Evolutionary conservation across 140 eudicot genomes (phyloP).

Genomic region (Flaveria floridana): DNA sequence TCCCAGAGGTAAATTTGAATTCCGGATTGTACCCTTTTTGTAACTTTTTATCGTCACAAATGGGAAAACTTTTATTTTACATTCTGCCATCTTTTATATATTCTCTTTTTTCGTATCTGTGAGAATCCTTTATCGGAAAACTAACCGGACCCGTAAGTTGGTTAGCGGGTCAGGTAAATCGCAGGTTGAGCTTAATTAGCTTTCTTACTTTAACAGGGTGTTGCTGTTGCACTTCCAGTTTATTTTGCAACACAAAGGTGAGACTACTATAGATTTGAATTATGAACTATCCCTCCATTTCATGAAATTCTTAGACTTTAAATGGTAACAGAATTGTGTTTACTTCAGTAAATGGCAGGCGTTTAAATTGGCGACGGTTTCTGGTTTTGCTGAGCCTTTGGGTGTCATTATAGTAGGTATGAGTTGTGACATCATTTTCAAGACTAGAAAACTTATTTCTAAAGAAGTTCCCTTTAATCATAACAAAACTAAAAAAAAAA

Average conservation of each 20-base stretch:
- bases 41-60: background rate
- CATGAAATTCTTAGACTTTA: slow-evolving; percentile 1
- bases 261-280: background rate
- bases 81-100: background rate
- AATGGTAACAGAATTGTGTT: slow-evolving; percentile 4
- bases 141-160: too few species aligned
- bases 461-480: too few species aligned
- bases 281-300: background rate
- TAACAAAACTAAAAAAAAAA: too few species aligned
- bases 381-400: slow-evolving; percentile 96
- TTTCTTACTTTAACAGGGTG: slow-evolving; percentile 59
- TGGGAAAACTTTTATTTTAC: background rate
- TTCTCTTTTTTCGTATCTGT: background rate
- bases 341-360: slow-evolving; percentile 96
- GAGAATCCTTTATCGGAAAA: too few species aligned
- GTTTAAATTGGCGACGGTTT: slow-evolving; percentile 91
- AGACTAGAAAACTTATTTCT: background rate
- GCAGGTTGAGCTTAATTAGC: background rate
- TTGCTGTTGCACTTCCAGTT: slow-evolving; percentile 99
- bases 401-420: slow-evolving; percentile 96
- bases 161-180: background rate
- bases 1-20: slow-evolving; percentile 72
- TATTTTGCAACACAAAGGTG: slow-evolving; percentile 97
- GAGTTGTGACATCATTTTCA: slow-evolving; percentile 25
- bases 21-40: background rate